Evolutionary conservation across 2,329 filamentous ascomycete species (phyloP).

Genomic region (Colletotrichum spinosum): DNA sequence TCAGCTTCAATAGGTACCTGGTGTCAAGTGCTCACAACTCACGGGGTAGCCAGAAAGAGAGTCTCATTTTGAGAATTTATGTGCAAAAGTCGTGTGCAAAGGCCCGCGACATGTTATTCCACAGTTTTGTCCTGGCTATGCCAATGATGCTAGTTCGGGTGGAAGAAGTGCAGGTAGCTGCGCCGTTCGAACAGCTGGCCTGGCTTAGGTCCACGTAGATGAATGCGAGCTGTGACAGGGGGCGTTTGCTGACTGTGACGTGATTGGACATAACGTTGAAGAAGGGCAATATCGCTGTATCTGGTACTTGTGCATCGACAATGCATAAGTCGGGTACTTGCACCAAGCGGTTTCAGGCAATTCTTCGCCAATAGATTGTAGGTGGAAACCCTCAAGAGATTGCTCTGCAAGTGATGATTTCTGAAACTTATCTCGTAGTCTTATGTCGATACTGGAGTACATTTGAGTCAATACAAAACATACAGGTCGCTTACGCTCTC

Average conservation of each 20-base stretch:
- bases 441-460: too few relatives aligned
- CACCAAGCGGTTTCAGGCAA: neutral
- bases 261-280: slow-evolving; percentile 24
- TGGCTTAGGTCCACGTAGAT: slow-evolving; percentile 38
- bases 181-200: slow-evolving; percentile 36
- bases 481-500: too few relatives aligned
- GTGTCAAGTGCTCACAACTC: slow-evolving; percentile 41
- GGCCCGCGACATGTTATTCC: slow-evolving; percentile 37
- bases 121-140: neutral
- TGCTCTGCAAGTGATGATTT: too few relatives aligned
- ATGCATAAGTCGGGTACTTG: slow-evolving; percentile 27
- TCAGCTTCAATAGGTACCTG: slow-evolving; percentile 21
- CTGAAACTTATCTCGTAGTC: neutral
- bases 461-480: too few relatives aligned
- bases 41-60: slow-evolving; percentile 56
- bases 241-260: slow-evolving; percentile 7
- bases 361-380: neutral
- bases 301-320: neutral
- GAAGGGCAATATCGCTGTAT: slow-evolving; percentile 3
- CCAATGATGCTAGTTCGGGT: neutral
- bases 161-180: slow-evolving; percentile 13
- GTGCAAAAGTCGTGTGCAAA: slow-evolving; percentile 41
- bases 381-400: too few relatives aligned
- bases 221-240: slow-evolving; percentile 18
- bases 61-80: slow-evolving; percentile 55